phyloP scores from a whole-genome alignment of 257 asterid species.

The Cordia subcordata region DNA sequence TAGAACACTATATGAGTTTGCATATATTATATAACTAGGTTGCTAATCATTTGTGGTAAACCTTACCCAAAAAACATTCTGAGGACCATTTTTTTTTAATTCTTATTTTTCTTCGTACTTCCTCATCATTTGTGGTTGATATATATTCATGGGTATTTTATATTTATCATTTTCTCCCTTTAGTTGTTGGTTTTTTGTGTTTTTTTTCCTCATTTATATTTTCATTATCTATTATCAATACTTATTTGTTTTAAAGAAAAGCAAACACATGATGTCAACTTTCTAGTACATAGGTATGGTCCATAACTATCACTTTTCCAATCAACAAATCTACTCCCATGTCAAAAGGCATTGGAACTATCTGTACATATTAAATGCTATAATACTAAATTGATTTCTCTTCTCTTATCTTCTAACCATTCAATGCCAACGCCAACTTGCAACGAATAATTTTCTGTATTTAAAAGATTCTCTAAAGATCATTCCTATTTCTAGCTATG shows the following conservation, averaged over 20 bases:
- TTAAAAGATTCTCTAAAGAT: slow-evolving; percentile 34
- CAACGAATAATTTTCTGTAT: slow-evolving; percentile 9
- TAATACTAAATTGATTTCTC: slow-evolving; percentile 10
- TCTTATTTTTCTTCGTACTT: too few relatives aligned
- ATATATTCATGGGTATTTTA: too few relatives aligned
- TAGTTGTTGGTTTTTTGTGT: too few relatives aligned
- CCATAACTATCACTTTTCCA: slow-evolving; percentile 11
- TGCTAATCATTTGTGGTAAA: too few relatives aligned
- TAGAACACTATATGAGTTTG: too few relatives aligned
- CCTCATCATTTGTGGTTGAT: too few relatives aligned
- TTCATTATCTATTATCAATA: too few relatives aligned
- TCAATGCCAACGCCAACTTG: slow-evolving; percentile 29
- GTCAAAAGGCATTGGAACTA: slow-evolving; percentile 22
- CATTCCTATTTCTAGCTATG: slow-evolving; percentile 25
- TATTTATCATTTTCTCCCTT: too few relatives aligned
- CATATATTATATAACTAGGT: too few relatives aligned
- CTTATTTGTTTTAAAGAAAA: background rate
- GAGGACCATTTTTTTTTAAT: too few relatives aligned
- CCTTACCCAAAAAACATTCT: too few relatives aligned
- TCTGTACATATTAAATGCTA: slow-evolving; percentile 2
- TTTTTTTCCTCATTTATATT: too few relatives aligned
- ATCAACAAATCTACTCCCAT: slow-evolving; percentile 14
- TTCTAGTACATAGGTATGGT: slow-evolving; percentile 33
- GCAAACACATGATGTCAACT: slow-evolving; percentile 7
- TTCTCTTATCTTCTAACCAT: slow-evolving; percentile 25